These are phyloP conservation scores for Wallacemonas rigidus DNA, from an alignment of 208 protist species.

Conservation along the genomic window DNA sequence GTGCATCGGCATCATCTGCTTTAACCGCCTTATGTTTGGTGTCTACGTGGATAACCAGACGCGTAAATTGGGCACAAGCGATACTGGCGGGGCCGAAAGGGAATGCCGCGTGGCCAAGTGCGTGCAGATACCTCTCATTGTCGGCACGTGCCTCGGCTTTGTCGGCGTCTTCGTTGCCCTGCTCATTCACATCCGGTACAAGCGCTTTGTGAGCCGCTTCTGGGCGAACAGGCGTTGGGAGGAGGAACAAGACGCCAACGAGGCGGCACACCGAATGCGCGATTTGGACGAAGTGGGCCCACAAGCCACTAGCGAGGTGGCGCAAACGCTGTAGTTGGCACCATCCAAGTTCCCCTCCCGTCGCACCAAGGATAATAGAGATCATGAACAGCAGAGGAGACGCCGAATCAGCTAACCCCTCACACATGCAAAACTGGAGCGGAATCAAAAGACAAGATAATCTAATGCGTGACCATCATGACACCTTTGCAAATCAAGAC, in stretches of 20 bases:
- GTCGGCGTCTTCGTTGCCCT: conserved; percentile 35
- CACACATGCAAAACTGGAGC: too few relatives aligned
- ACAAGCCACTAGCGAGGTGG: neutral
- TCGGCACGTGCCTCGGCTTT: conserved; percentile 34
- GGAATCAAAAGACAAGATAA: too few relatives aligned
- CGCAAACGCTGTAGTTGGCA: too few relatives aligned
- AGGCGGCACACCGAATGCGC: neutral
- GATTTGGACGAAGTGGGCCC: neutral
- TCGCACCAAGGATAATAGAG: too few relatives aligned
- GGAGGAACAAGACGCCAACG: neutral
- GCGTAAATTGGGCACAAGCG: conserved; percentile 20
- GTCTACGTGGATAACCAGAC: conserved; percentile 49
- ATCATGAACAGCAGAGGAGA: too few relatives aligned
- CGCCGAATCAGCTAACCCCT: too few relatives aligned
- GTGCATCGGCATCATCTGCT: conserved; percentile 47
- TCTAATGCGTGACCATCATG: too few relatives aligned
- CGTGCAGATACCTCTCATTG: conserved; percentile 52
- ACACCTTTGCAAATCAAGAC: too few relatives aligned
- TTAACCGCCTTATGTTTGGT: conserved; percentile 64
- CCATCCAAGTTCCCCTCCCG: too few relatives aligned
- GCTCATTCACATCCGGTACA: conserved; percentile 52
- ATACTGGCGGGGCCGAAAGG: conserved; percentile 19
- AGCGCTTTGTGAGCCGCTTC: conserved; percentile 33
- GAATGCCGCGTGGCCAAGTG: conserved; percentile 40
- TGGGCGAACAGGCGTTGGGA: conserved; percentile 10